These are phyloP conservation scores for Fusarium sp. DNA, from an alignment of 2,329 filamentous ascomycete genomes.

Conservation along the genomic window DNA sequence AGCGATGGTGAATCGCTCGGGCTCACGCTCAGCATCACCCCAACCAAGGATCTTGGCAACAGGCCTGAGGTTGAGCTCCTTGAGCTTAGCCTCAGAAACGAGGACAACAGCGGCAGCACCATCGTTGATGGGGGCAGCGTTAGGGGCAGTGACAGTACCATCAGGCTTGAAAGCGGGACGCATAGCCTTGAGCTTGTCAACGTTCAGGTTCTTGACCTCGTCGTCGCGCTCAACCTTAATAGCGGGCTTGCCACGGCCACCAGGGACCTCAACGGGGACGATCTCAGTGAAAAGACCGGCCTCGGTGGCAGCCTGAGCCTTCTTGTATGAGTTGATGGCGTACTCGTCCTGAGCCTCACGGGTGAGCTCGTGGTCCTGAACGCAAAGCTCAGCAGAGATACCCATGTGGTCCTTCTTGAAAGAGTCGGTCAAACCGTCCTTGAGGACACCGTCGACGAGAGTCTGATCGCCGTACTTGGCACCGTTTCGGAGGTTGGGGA, in stretches of 20 bases:
- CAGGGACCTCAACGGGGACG: constrained; percentile 86
- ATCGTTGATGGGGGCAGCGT: constrained; percentile 96
- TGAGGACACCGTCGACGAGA: constrained; percentile 90
- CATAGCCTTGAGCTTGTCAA: constrained; percentile 85
- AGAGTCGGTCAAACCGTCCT: constrained; percentile 94
- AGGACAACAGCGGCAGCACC: constrained; percentile 93
- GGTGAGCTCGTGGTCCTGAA: constrained; percentile 81
- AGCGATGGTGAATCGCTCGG: constrained; percentile 95
- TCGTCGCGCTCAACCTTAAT: constrained; percentile 87
- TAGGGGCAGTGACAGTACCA: constrained; percentile 94
- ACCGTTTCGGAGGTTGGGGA: constrained; percentile 85
- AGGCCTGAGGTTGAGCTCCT: constrained; percentile 90
- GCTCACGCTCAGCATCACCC: constrained; percentile 92
- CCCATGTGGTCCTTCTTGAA: constrained; percentile 99
- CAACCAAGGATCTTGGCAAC: constrained; percentile 97
- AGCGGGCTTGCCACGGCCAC: constrained; percentile 89
- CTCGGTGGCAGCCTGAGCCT: constrained; percentile 87
- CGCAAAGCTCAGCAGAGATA: constrained; percentile 90
- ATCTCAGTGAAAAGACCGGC: constrained; percentile 91
- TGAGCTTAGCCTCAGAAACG: constrained; percentile 92
- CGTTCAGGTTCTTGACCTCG: constrained; percentile 93
- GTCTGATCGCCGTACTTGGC: constrained; percentile 94
- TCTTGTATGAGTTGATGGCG: constrained; percentile 94
- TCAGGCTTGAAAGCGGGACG: constrained; percentile 85
- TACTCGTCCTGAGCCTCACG: constrained; percentile 94